Evolutionary conservation across 1,139 yeast genomes (phyloP).

Genomic region (Scheffersomyces titani): DNA sequence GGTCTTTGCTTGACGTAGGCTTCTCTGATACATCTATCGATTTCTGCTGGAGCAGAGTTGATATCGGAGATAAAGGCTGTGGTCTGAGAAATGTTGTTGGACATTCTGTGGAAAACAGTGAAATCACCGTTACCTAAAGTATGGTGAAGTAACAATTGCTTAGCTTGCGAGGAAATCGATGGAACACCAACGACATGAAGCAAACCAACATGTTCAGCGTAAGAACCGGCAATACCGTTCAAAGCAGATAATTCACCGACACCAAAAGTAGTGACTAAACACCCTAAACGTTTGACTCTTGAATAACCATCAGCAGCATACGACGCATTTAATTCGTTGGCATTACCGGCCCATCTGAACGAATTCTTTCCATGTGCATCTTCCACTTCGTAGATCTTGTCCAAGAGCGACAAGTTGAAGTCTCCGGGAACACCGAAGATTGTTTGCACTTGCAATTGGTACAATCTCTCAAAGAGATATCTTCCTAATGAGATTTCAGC

Average conservation of each 20-base stretch:
- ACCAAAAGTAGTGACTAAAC: conserved; percentile 44
- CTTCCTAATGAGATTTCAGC: conserved; percentile 42
- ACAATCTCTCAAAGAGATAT: conserved; percentile 45
- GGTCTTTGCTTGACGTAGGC: conserved; percentile 79
- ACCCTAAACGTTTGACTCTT: conserved; percentile 38
- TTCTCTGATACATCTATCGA: conserved; percentile 73
- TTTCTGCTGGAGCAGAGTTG: conserved; percentile 61
- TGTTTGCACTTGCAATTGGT: conserved; percentile 41
- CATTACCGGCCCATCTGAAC: conserved; percentile 42
- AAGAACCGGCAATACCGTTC: conserved; percentile 45
- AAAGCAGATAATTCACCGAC: conserved; percentile 44
- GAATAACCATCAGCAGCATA: conserved; percentile 48
- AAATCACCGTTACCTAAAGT: conserved; percentile 50
- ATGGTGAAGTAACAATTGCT: conserved; percentile 41
- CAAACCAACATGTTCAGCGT: conserved; percentile 44
- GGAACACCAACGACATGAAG: conserved; percentile 45
- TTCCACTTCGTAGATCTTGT: conserved; percentile 38
- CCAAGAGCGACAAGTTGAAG: conserved; percentile 39
- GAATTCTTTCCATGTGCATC: conserved; percentile 23
- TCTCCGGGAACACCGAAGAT: conserved; percentile 48
- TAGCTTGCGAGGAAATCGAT: conserved; percentile 37
- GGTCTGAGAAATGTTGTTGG: conserved; percentile 66
- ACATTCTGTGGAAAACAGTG: conserved; percentile 49
- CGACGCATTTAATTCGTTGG: conserved; percentile 46
- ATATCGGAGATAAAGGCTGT: conserved; percentile 64